phyloP scores from a whole-genome alignment of 371 early-diverging fungal species.

The Hamiltosporidium magnivora region DNA sequence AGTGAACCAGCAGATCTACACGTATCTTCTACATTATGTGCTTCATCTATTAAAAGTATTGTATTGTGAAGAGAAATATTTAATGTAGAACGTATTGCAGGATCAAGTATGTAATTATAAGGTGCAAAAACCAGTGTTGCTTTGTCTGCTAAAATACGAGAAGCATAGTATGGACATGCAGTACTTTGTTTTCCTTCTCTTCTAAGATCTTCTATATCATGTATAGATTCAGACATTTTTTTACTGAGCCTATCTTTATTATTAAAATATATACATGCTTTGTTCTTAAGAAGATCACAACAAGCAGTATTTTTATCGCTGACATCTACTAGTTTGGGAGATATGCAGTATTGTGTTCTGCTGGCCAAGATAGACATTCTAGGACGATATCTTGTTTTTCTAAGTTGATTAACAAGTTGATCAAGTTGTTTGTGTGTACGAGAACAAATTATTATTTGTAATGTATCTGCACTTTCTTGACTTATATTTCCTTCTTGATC shows the following conservation, averaged over 20 bases:
- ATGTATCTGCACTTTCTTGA: background rate
- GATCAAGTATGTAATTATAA: slow-evolving; percentile 59
- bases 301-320: slow-evolving; percentile 45
- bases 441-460: slow-evolving; percentile 46
- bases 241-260: slow-evolving; percentile 26
- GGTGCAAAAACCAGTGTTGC: slow-evolving; percentile 58
- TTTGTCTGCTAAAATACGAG: slow-evolving; percentile 34
- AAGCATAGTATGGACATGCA: slow-evolving; percentile 58
- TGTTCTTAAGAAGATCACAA: slow-evolving; percentile 23
- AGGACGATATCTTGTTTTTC: slow-evolving; percentile 5
- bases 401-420: slow-evolving; percentile 47
- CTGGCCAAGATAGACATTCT: slow-evolving; percentile 43
- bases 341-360: slow-evolving; percentile 44
- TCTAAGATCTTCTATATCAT: slow-evolving; percentile 58
- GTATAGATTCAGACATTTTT: slow-evolving; percentile 12
- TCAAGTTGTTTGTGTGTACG: slow-evolving; percentile 55
- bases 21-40: slow-evolving; percentile 58
- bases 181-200: slow-evolving; percentile 44
- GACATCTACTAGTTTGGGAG: slow-evolving; percentile 19
- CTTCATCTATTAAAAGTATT: slow-evolving; percentile 59
- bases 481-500: background rate
- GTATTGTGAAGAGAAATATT: slow-evolving; percentile 46
- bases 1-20: slow-evolving; percentile 50
- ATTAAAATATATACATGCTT: slow-evolving; percentile 36
- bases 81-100: slow-evolving; percentile 40